Base-by-base conservation (phyloP, 2,329 filamentous ascomycete genomes). In the Camillea tinctor region DNA sequence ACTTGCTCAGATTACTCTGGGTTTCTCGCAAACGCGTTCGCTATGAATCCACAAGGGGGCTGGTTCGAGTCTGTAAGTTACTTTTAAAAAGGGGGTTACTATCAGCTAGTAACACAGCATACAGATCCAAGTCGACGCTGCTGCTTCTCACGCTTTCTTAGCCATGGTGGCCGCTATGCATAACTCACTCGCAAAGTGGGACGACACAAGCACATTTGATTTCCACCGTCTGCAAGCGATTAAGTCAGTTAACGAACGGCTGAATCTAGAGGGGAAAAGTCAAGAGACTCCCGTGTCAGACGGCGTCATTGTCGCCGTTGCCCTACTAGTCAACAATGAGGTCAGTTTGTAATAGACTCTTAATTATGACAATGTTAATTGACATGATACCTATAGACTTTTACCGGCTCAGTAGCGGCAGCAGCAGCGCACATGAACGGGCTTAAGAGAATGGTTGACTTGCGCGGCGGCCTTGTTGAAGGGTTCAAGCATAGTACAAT, bases 141-240 rank as follows among this genome's bases (percentile, higher is more conserved):
- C 72, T 17, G 72, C 72, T 48, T 70, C 71, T 7, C 72, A 74
- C 58, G 69, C 71, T 30, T 74, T 74, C 52, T 69, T 74, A 64
- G 72, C 71, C 4, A 66, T 72, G 61, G 64, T 73, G 23, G 72
- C 72, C 13, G 72, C 71, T n/a, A 73, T 74, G 71, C 72, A 74
- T 48, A 73, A 73, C 54, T 68, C 72, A 9, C 65, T 74, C 11
- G 71, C 71, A 7, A 66, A 67, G 52, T 74, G 72, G 72, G 67
- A 65, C 22, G 72, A 74, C 52, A 73, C 68, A 19, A 72, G 68
- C 22, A 74, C 71, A 8, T 69, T 74, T 52, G 72, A 74, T 54
- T 73, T 73, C 50, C 72, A 74, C 57, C 72, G 72, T 9, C 68
- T 73, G 40, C 70, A 74, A 57, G 69, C 72, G 11, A 68, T 74